A percentile compares a stretch with the other conserved stretches of the same genome.
These are phyloP conservation scores for Lichtheimia ramosa DNA, from an alignment of 371 early-diverging fungal genomes.

Conservation along the genomic window DNA sequence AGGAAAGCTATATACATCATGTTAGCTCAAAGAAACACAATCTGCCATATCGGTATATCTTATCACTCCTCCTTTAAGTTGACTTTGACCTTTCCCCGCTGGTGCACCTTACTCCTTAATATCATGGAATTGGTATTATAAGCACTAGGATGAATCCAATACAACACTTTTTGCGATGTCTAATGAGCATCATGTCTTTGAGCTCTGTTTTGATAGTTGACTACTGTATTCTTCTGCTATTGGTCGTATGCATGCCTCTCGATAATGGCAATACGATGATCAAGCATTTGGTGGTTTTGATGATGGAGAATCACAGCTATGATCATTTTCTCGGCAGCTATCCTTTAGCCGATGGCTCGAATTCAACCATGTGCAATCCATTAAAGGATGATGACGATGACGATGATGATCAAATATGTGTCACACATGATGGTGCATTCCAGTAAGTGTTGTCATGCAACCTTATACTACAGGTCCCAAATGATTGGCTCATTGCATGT, in stretches of 20 bases:
- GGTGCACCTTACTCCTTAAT: too few relatives aligned
- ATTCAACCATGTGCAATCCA: conserved; percentile 16
- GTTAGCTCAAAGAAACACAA: too few relatives aligned
- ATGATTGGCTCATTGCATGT: neutral
- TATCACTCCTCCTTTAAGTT: too few relatives aligned
- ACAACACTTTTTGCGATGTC: too few relatives aligned
- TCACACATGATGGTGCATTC: conserved; percentile 16
- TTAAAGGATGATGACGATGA: conserved; percentile 3
- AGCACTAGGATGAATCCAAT: too few relatives aligned
- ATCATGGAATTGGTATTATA: too few relatives aligned
- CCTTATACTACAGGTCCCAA: neutral
- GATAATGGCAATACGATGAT: neutral
- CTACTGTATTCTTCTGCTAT: too few relatives aligned
- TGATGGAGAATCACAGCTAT: conserved; percentile 35
- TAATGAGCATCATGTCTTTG: too few relatives aligned
- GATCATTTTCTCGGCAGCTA: conserved; percentile 21
- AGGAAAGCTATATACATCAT: too few relatives aligned
- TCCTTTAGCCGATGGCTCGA: conserved; percentile 14
- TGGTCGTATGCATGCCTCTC: neutral
- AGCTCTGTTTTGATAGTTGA: too few relatives aligned
- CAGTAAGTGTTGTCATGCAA: conserved; percentile 10
- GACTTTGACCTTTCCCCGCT: too few relatives aligned
- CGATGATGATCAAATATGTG: conserved; percentile 9
- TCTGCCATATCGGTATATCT: too few relatives aligned
- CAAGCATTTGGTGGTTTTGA: conserved; percentile 19